Base-by-base conservation (phyloP, 306 rosid species). In the Styphnolobium japonicum region DNA sequence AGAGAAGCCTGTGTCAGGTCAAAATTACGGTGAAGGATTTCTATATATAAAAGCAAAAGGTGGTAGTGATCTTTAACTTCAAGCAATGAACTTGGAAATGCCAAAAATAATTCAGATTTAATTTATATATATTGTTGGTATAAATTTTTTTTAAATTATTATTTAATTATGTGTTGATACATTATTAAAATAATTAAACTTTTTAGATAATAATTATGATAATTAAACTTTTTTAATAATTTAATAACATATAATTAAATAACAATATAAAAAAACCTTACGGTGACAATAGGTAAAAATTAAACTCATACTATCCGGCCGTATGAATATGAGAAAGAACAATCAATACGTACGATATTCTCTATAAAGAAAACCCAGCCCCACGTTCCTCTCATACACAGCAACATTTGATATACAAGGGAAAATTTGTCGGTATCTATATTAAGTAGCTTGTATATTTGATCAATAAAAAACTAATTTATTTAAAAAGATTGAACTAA, bases 21-120 rank as follows among this genome's bases (percentile, higher is more conserved):
- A 76, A 76, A 76, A 76, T 74, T 66, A 25, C n/a, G 66, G 10
- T 66, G 57, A 45, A 33, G 12, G 5, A 5, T 48, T 53, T 39
- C 36, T 27, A 53, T 39, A 15, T n/a, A n/a, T n/a, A 51, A 25
- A 49, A 63, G 1, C 15, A 71, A 52, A 33, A 48, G 57, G 31
- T 48, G 58, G 58, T 12, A 19, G 12, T 15, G 7, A 14, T 52
- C 16, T 73, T 72, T 39, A 61, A 67, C 62, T 49, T 70, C 4
- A 39, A 36, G 0, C 77, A 79, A 69, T 12, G 53, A 79, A 58
- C 37, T 25, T 46, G 15, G 21, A n/a, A 58, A 42, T 68, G 21
- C 46, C 10, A 36, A n/a, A 53, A 53, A 45, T 14, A n/a, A n/a
- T n/a, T n/a, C n/a, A n/a, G n/a, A n/a, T n/a, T n/a, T n/a, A n/a